Conservation (phyloP, 169 alveolate species). For the Plasmodium fragile region DNA sequence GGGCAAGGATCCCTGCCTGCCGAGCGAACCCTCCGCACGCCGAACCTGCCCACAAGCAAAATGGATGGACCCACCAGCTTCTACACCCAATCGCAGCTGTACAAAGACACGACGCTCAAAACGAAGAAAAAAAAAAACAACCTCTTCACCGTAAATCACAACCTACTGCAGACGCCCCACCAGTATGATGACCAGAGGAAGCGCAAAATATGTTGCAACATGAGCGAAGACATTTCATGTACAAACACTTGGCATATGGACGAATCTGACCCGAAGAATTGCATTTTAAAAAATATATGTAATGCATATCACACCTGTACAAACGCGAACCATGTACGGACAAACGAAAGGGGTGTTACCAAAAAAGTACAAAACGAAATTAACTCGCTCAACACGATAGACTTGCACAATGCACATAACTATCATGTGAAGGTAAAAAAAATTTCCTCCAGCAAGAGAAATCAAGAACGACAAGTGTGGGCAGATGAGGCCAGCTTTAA, state of each 20-base stretch:
- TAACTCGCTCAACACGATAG: neutral
- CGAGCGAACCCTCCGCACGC: neutral
- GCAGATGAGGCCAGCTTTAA: neutral
- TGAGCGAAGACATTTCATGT: neutral
- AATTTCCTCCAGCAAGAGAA: neutral
- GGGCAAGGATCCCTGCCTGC: neutral
- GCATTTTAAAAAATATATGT: constrained; percentile 17
- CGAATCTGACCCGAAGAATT: constrained; percentile 11
- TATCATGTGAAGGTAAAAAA: constrained; percentile 56
- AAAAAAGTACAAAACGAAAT: neutral
- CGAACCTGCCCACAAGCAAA: neutral
- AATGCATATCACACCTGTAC: neutral
- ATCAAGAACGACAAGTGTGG: constrained; percentile 1
- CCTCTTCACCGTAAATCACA: neutral
- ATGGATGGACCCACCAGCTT: neutral
- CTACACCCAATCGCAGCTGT: neutral
- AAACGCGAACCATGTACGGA: neutral
- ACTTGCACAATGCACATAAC: neutral
- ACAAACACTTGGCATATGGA: neutral
- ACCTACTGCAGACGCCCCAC: neutral
- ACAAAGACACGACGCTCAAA: neutral
- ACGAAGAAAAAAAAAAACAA: neutral
- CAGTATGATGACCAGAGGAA: neutral
- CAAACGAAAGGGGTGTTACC: neutral
- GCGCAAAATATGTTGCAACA: neutral